These are phyloP conservation scores for Saksenaea vasiformis DNA, from an alignment of 371 early-diverging fungal genomes.

Conservation along the genomic window DNA sequence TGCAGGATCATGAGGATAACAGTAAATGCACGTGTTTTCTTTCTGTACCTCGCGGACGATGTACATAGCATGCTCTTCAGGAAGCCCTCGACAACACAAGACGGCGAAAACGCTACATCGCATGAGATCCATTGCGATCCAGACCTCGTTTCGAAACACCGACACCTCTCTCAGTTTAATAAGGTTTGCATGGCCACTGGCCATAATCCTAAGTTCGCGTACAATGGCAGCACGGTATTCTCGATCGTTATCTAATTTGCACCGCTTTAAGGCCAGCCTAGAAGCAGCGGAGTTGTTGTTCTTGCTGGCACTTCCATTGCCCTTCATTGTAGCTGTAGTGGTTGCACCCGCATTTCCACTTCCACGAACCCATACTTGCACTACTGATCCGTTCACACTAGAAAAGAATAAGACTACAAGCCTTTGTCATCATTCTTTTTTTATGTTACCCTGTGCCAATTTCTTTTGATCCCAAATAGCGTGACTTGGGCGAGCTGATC, in stretches of 20 bases:
- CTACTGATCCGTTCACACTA: constrained; percentile 29
- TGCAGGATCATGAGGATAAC: neutral
- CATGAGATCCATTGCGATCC: constrained; percentile 58
- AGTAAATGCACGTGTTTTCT: neutral
- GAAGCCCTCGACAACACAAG: constrained; percentile 37
- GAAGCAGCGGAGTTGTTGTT: neutral
- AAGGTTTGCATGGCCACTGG: constrained; percentile 42
- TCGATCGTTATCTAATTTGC: constrained; percentile 41
- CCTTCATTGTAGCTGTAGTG: no score
- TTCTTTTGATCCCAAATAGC: constrained; percentile 28
- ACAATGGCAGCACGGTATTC: constrained; percentile 48
- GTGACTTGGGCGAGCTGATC: constrained; percentile 16
- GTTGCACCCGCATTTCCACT: neutral
- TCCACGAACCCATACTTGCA: constrained; percentile 26
- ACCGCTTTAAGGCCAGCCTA: constrained; percentile 42
- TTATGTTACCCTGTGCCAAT: constrained; percentile 29
- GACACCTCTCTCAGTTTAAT: constrained; percentile 44
- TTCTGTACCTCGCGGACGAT: constrained; percentile 37
- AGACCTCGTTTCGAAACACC: constrained; percentile 39
- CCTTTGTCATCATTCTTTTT: neutral
- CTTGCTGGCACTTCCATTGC: neutral
- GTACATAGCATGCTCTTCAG: constrained; percentile 46
- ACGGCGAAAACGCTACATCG: constrained; percentile 51
- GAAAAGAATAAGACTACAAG: neutral
- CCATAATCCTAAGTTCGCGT: constrained; percentile 51